Conservation (phyloP, 768 basidiomycete genomes). For the Coprinopsis marcescibilis region DNA sequence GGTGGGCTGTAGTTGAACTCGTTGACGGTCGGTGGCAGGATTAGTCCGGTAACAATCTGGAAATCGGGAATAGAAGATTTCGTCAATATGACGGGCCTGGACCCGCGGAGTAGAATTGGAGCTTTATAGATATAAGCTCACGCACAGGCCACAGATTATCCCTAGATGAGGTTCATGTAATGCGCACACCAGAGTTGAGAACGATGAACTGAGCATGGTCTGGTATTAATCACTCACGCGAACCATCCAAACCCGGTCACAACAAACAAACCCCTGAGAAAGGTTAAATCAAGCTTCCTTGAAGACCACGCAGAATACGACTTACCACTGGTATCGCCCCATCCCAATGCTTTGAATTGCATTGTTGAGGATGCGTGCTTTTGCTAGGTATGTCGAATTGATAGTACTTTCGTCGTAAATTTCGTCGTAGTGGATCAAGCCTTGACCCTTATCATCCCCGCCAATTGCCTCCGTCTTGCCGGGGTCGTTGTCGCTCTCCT, state of each 20-base stretch:
- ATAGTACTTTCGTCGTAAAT: conserved; percentile 7
- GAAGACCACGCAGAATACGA: neutral
- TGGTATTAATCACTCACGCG: conserved; percentile 17
- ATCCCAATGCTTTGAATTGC: conserved; percentile 18
- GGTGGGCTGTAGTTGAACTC: conserved; percentile 62
- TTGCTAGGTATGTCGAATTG: conserved; percentile 8
- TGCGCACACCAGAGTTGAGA: neutral
- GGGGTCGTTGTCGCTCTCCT: no score
- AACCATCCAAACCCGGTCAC: conserved; percentile 28
- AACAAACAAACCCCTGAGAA: conserved; percentile 21
- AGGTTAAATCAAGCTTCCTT: neutral
- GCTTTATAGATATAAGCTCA: neutral
- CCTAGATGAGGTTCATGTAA: conserved; percentile 9
- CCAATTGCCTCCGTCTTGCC: no score
- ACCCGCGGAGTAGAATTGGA: neutral
- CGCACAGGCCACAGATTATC: conserved; percentile 27
- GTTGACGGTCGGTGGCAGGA: conserved; percentile 54
- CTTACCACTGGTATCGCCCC: conserved; percentile 28
- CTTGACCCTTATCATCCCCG: no score
- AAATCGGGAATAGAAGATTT: neutral
- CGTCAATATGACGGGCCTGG: neutral
- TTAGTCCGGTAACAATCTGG: conserved; percentile 34
- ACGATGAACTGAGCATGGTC: neutral
- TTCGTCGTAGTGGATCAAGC: neutral
- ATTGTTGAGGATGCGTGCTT: conserved; percentile 12